phyloP scores from a whole-genome alignment of 768 basidiomycete species.

The Polyporus arcularius region DNA sequence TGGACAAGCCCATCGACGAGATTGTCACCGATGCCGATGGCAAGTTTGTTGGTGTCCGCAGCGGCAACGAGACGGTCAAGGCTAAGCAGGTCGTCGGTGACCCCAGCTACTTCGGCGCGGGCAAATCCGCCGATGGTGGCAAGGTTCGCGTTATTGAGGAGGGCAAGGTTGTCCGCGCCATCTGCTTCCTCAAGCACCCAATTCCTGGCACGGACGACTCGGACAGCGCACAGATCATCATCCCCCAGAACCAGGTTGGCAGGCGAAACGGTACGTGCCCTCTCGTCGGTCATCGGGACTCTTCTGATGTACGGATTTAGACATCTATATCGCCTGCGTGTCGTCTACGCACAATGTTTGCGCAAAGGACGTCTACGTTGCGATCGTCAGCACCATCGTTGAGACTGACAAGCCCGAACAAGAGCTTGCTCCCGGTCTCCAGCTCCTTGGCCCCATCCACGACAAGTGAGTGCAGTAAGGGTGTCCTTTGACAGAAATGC shows the following conservation, averaged over 20 bases:
- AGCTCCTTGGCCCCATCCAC: slow-evolving; percentile 87
- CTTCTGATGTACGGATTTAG: slow-evolving; percentile 39
- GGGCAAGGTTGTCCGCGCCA: slow-evolving; percentile 93
- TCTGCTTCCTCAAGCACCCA: slow-evolving; percentile 97
- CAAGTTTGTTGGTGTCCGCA: slow-evolving; percentile 91
- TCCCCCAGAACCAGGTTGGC: slow-evolving; percentile 96
- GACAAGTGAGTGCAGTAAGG: slow-evolving; percentile 73
- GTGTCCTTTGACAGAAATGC: neutral
- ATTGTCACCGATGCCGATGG: slow-evolving; percentile 86
- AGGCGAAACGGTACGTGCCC: slow-evolving; percentile 79
- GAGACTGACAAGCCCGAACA: slow-evolving; percentile 91
- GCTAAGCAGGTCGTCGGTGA: slow-evolving; percentile 98
- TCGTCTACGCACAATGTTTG: slow-evolving; percentile 98
- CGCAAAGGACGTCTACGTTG: slow-evolving; percentile 92
- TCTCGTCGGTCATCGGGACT: neutral
- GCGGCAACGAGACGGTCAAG: slow-evolving; percentile 88
- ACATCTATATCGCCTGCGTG: slow-evolving; percentile 98
- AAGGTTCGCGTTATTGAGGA: slow-evolving; percentile 90
- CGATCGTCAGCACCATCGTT: slow-evolving; percentile 97
- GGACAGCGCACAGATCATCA: slow-evolving; percentile 96
- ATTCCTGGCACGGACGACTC: slow-evolving; percentile 96
- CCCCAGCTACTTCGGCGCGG: slow-evolving; percentile 93
- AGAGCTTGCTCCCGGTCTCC: slow-evolving; percentile 90
- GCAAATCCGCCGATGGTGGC: slow-evolving; percentile 60
- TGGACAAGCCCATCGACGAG: slow-evolving; percentile 91